Evolutionary conservation across 495 filamentous ascomycete species (phyloP).

Genomic region (Bacidia rubella): DNA sequence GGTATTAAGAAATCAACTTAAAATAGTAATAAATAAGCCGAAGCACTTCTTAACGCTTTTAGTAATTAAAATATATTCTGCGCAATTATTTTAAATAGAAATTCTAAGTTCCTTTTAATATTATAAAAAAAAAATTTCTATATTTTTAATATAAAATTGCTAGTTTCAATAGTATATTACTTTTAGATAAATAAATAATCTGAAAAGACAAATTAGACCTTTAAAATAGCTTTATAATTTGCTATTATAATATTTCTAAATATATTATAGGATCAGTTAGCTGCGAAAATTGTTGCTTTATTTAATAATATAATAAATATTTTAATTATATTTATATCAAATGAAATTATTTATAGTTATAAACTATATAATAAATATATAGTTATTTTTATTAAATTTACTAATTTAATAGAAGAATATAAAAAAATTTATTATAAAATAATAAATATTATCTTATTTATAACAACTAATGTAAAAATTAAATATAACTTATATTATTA

Average conservation of each 20-base stretch:
- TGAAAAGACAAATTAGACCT: not conserved
- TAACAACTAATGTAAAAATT: not conserved
- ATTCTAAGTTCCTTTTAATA: conserved; percentile 1
- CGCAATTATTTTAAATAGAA: not conserved
- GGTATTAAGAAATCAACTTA: not conserved
- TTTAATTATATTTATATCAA: not conserved
- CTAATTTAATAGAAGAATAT: not conserved
- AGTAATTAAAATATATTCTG: not conserved
- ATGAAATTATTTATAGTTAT: not conserved
- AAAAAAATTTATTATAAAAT: conserved; percentile 1
- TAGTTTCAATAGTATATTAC: not conserved
- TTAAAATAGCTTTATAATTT: conserved; percentile 2
- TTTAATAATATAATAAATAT: not conserved
- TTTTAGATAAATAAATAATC: not conserved
- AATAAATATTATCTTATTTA: conserved; percentile 1
- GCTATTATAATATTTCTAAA: too few relatives aligned
- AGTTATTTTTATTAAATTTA: not conserved
- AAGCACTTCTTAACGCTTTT: not conserved
- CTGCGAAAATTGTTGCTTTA: not conserved
- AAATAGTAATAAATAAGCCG: conserved; percentile 1
- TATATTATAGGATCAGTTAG: not conserved
- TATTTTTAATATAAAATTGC: not conserved
- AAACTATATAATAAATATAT: not conserved
- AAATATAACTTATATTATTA: not conserved
- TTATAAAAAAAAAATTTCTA: not conserved